Conservation (phyloP, 2,329 filamentous ascomycete genomes). For the Zymoseptoria crescenta region DNA sequence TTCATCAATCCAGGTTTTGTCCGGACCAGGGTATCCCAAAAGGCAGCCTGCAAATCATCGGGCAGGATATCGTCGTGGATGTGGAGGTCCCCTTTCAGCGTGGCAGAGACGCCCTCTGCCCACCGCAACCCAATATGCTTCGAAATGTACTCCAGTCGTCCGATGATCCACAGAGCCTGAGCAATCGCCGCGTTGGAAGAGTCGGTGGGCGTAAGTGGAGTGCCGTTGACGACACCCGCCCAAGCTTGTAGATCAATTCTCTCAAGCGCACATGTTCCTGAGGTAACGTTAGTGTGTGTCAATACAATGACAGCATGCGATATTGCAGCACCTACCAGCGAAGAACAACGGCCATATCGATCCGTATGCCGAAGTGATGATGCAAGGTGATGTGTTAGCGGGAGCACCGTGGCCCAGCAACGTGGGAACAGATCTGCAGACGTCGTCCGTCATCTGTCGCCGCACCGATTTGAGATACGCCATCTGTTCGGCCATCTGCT, state of each 20-base stretch:
- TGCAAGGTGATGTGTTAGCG: slow-evolving; percentile 17
- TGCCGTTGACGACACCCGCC: slow-evolving; percentile 5
- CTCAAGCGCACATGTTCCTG: slow-evolving; percentile 23
- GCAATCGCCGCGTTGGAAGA: slow-evolving; percentile 17
- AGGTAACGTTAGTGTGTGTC: neutral
- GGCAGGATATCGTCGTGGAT: slow-evolving; percentile 13
- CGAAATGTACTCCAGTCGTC: slow-evolving; percentile 25
- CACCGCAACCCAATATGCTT: slow-evolving; percentile 22
- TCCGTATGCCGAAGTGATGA: slow-evolving; percentile 24
- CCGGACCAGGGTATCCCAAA: neutral
- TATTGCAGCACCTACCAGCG: slow-evolving; percentile 12
- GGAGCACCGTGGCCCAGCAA: slow-evolving; percentile 23
- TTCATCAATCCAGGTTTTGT: neutral
- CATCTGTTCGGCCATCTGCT: slow-evolving; percentile 15
- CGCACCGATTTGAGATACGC: slow-evolving; percentile 22
- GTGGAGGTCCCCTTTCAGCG: slow-evolving; percentile 24
- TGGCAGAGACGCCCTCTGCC: slow-evolving; percentile 26
- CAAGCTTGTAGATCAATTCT: slow-evolving; percentile 15
- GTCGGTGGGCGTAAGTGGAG: slow-evolving; percentile 1
- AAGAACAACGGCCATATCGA: slow-evolving; percentile 30
- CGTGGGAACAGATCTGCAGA: slow-evolving; percentile 22
- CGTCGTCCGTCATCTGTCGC: slow-evolving; percentile 26
- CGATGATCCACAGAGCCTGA: slow-evolving; percentile 26
- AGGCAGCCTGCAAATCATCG: neutral
- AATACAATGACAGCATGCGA: neutral